Base-by-base conservation (phyloP, 2,329 filamentous ascomycete genomes). In the Fusarium annulatum region DNA sequence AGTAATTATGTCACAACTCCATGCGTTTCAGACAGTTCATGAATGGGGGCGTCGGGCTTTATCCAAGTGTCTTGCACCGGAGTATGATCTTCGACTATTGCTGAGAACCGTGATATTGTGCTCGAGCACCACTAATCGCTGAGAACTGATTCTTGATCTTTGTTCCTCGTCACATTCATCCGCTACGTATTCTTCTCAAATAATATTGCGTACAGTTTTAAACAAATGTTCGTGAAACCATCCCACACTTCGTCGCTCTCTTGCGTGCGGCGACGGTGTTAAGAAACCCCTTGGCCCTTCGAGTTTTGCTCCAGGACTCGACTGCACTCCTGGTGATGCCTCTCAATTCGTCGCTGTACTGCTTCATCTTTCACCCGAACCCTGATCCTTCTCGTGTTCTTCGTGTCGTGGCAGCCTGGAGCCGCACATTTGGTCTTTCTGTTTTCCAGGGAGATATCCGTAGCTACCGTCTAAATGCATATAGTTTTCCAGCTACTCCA, bases 401-500 rank as follows among this genome's bases (percentile, higher is more conserved):
- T 3, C 18, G 16, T 14, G 8, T 4, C 0, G 12, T 21, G 12
- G 3, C 6, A 23, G 9, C 5, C 15, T 19, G 7, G 9, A 10
- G 19, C 26, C 9, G 9, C 9, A 21, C 2, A 9, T 26, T 26
- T 6, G 16, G 15, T 6, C 9, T 11, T 21, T 18, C 5, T 18
- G 5, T 5, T 21, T 26, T 26, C 12, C 9, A 11, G 2, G 11
- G n/a, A 12, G 6, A 16, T 7, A 36, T 16, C 21, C 49, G 4
- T 28, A 28, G 12, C 34, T 38, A 8, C 9, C 4, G 2, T 21
- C n/a, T n/a, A n/a, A n/a, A n/a, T n/a, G n/a, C n/a, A n/a, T n/a
- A n/a, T n/a, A 36, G 23, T 4, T 6, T 19, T 5, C 21, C 5
- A n/a, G 4, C 30, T 15, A 15, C 16, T 12, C 11, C 6, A 4